Conservation (phyloP, 768 basidiomycete genomes). For the Boletus pseudo-olivaceus region DNA sequence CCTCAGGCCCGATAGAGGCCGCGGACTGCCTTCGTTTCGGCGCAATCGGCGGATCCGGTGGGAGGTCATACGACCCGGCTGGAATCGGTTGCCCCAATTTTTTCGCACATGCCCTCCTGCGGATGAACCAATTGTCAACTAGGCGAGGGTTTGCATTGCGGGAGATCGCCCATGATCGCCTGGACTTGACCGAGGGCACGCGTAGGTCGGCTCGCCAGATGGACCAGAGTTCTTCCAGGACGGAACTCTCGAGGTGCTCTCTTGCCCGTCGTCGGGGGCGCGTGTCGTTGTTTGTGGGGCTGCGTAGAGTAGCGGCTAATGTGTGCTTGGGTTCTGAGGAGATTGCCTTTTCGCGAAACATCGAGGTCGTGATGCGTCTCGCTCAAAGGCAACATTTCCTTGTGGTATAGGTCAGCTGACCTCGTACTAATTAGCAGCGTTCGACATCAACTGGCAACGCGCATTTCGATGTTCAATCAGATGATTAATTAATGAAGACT, state of each 20-base stretch:
- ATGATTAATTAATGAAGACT: background rate
- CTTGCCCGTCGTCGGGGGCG: conserved; percentile 3
- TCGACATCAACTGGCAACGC: background rate
- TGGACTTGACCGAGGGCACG: conserved; percentile 27
- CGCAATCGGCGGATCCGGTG: conserved; percentile 1
- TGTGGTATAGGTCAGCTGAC: conserved; percentile 9
- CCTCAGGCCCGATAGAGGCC: conserved; percentile 1
- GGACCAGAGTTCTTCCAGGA: conserved; percentile 27
- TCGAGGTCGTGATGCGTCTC: conserved; percentile 2
- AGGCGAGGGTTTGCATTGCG: conserved; percentile 17
- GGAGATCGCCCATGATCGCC: conserved; percentile 25
- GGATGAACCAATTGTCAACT: conserved; percentile 27
- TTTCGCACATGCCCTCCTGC: conserved; percentile 25
- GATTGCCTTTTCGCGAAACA: conserved; percentile 9
- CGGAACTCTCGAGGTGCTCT: conserved; percentile 10
- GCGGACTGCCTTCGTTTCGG: conserved; percentile 14
- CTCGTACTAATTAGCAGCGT: background rate
- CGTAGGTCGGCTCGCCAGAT: conserved; percentile 30
- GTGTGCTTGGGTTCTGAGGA: background rate
- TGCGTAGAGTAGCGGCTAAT: background rate
- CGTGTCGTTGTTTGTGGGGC: background rate
- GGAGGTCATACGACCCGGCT: conserved; percentile 22
- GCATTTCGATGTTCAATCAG: background rate
- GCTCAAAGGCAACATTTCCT: background rate
- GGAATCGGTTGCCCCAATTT: conserved; percentile 17